A percentile compares a stretch with the other conserved stretches of the same genome.
Evolutionary conservation across 2,329 filamentous ascomycete genomes (phyloP).

Genomic region (Moelleriella libera): DNA sequence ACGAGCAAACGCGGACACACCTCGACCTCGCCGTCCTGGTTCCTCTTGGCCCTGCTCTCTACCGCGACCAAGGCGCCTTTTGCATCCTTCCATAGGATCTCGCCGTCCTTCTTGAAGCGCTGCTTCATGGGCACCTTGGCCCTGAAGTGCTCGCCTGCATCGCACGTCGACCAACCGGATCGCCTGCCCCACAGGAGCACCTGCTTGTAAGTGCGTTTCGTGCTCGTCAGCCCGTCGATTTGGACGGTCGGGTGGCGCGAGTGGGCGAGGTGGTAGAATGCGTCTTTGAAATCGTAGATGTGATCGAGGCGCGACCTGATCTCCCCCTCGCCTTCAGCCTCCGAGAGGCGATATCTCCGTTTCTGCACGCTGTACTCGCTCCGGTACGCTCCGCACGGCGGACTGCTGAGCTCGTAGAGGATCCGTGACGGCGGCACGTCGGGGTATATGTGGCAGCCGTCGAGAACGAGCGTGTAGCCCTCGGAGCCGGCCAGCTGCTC

Average conservation of each 20-base stretch:
- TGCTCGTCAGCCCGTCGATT: constrained; percentile 9
- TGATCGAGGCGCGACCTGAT: constrained; percentile 11
- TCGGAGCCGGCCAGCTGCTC: not conserved
- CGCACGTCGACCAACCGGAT: constrained; percentile 7
- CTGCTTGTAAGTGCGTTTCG: constrained; percentile 9
- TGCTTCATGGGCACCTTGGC: constrained; percentile 8
- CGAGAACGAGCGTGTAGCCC: constrained; percentile 7
- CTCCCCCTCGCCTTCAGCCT: constrained; percentile 4
- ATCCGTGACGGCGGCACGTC: constrained; percentile 5
- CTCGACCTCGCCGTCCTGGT: constrained; percentile 6
- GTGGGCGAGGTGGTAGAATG: not conserved
- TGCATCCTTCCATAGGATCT: constrained; percentile 12
- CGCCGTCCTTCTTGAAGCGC: constrained; percentile 9
- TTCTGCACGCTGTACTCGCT: constrained; percentile 12
- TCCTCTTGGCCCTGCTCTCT: constrained; percentile 11
- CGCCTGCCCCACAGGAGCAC: constrained; percentile 8
- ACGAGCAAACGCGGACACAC: constrained; percentile 11
- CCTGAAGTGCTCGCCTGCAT: constrained; percentile 10
- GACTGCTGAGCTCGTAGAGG: constrained; percentile 13
- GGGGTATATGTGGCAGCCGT: constrained; percentile 10
- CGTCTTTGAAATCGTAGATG: constrained; percentile 14
- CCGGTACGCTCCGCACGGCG: constrained; percentile 7
- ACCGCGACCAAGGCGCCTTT: constrained; percentile 9
- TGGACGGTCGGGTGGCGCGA: constrained; percentile 5
- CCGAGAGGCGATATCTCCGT: constrained; percentile 9